These are phyloP conservation scores for Suhomyces pyralidae DNA, from an alignment of 805 yeast species.

Conservation along the genomic window DNA sequence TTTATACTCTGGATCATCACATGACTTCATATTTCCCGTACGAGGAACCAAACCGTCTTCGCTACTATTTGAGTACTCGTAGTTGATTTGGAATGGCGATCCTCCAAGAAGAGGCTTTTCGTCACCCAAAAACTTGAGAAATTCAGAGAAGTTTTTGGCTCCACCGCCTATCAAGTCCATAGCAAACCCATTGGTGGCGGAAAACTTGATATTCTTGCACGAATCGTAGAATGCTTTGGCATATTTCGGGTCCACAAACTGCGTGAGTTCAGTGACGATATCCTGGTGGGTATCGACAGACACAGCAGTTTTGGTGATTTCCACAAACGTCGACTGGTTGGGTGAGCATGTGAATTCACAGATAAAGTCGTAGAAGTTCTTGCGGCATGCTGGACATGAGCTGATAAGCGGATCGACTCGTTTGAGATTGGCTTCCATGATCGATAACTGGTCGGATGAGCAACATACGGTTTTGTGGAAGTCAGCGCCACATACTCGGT, in stretches of 20 bases:
- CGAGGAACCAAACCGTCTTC: slow-evolving; percentile 19
- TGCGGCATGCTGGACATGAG: slow-evolving; percentile 83
- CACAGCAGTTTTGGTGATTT: slow-evolving; percentile 53
- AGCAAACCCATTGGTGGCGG: slow-evolving; percentile 93
- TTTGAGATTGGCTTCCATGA: slow-evolving; percentile 45
- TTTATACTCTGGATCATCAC: slow-evolving; percentile 63
- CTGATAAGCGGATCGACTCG: slow-evolving; percentile 41
- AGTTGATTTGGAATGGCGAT: slow-evolving; percentile 91
- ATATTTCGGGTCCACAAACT: slow-evolving; percentile 54
- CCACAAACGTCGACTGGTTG: slow-evolving; percentile 69
- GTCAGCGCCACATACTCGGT: slow-evolving; percentile 65
- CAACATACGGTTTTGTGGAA: slow-evolving; percentile 68
- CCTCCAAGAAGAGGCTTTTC: slow-evolving; percentile 94
- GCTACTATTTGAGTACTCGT: slow-evolving; percentile 43
- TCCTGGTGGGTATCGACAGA: slow-evolving; percentile 50
- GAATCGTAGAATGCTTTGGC: slow-evolving; percentile 73
- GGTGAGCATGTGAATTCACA: slow-evolving; percentile 91
- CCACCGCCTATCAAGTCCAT: slow-evolving; percentile 99
- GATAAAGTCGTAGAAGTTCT: slow-evolving; percentile 79
- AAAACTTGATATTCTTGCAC: slow-evolving; percentile 84
- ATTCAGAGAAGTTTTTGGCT: slow-evolving; percentile 67
- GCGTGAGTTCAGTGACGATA: slow-evolving; percentile 70
- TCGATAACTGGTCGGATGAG: slow-evolving; percentile 55
- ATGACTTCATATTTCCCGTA: slow-evolving; percentile 38
- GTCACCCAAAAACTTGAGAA: slow-evolving; percentile 88